phyloP scores from a whole-genome alignment of 2,329 filamentous ascomycete genomes.

The Orbilia quercus region DNA sequence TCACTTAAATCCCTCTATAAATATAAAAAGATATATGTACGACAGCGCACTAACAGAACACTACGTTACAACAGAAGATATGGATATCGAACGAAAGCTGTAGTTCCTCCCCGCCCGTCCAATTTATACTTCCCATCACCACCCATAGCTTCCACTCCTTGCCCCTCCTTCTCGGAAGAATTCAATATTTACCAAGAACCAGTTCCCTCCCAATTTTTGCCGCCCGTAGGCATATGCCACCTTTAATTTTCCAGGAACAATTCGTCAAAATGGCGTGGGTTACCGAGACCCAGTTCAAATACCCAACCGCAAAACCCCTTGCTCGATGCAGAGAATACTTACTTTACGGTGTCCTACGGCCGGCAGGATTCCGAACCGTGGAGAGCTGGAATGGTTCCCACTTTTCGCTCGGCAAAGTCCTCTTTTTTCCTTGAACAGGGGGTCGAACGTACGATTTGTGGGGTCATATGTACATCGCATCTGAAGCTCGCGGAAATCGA shows the following conservation, averaged over 20 bases:
- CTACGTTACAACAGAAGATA: neutral
- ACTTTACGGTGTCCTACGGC: too few relatives aligned
- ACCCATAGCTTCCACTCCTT: neutral
- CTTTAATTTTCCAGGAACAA: neutral
- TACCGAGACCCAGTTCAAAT: neutral
- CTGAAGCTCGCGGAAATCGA: neutral
- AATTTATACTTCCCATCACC: constrained; percentile 36
- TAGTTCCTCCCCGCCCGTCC: neutral
- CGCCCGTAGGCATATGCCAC: constrained; percentile 35
- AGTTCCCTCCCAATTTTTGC: constrained; percentile 31
- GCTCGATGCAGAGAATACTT: too few relatives aligned
- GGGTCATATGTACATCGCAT: constrained; percentile 49
- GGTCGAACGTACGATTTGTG: constrained; percentile 28
- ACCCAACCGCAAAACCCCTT: neutral
- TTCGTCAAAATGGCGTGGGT: neutral
- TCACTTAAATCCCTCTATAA: neutral
- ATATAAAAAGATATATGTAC: constrained; percentile 4
- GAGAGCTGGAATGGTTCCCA: constrained; percentile 8
- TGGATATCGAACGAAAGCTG: constrained; percentile 1
- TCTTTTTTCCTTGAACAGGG: too few relatives aligned
- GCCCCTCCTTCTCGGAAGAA: constrained; percentile 54
- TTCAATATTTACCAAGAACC: constrained; percentile 24
- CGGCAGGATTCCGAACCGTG: constrained; percentile 35
- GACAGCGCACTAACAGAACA: too few relatives aligned
- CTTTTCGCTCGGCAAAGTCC: too few relatives aligned